These are phyloP conservation scores for Citrullus colocynthis DNA, from an alignment of 306 rosid genomes.

Conservation along the genomic window DNA sequence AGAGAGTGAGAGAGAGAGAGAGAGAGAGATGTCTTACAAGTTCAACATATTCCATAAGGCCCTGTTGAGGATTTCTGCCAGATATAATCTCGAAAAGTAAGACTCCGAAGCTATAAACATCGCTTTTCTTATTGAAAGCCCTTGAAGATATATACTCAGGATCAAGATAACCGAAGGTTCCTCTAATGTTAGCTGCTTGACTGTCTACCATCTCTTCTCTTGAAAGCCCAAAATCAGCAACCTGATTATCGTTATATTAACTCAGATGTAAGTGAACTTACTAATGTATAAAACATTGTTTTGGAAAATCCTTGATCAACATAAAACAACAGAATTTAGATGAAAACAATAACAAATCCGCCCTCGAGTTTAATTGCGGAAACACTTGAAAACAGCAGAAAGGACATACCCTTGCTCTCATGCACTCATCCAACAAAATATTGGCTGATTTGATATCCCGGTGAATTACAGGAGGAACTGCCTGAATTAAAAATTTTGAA, in stretches of 20 bases:
- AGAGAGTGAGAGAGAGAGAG: neutral
- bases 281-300: neutral
- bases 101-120: constrained; percentile 93
- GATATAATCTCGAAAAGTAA: constrained; percentile 89
- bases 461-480: constrained; percentile 94
- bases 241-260: constrained; percentile 30
- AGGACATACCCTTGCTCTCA: constrained; percentile 81
- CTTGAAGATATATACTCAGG: constrained; percentile 88
- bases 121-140: constrained; percentile 89
- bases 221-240: constrained; percentile 97
- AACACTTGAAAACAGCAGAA: neutral
- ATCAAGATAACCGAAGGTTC: constrained; percentile 95
- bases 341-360: neutral
- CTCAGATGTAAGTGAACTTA: neutral
- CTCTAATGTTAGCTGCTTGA: constrained; percentile 64
- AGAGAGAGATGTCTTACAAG: constrained; percentile 42
- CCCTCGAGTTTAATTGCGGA: neutral
- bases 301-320: neutral
- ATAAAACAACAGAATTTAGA: neutral
- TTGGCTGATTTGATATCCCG: constrained; percentile 89
- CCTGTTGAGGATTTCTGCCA: constrained; percentile 95
- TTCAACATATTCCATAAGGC: constrained; percentile 90
- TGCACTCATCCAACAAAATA: constrained; percentile 75
- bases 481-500: constrained; percentile 35
- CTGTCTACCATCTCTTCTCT: constrained; percentile 87